phyloP scores from a whole-genome alignment of 2,329 filamentous ascomycete genomes.

The Shiraia bambusicola region DNA sequence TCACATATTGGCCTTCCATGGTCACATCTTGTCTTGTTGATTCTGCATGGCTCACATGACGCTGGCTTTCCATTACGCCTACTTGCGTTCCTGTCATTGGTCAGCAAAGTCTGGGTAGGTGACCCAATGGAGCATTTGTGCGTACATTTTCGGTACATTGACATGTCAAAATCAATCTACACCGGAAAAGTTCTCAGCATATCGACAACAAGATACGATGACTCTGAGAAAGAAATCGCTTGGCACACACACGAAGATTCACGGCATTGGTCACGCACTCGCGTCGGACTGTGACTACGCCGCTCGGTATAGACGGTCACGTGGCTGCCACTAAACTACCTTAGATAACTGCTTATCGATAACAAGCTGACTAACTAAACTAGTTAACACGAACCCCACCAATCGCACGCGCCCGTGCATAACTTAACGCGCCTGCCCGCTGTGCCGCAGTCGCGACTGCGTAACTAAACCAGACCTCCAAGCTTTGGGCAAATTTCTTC shows the following conservation, averaged over 20 bases:
- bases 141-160: slow-evolving; percentile 1
- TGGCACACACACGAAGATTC: background rate
- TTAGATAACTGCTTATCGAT: background rate
- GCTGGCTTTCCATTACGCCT: slow-evolving; percentile 38
- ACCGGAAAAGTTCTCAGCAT: background rate
- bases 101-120: slow-evolving; percentile 11
- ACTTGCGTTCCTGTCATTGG: slow-evolving; percentile 23
- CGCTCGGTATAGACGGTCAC: background rate
- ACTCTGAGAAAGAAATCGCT: background rate
- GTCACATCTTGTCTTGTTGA: slow-evolving; percentile 40
- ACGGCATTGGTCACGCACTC: background rate
- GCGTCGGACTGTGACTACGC: slow-evolving; percentile 1
- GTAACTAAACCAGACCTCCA: background rate
- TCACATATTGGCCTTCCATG: slow-evolving; percentile 36
- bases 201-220: background rate
- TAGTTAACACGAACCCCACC: background rate
- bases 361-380: background rate
- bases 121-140: background rate
- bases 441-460: background rate
- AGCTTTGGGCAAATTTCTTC: background rate
- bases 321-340: too few relatives aligned
- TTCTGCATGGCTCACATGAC: slow-evolving; percentile 37
- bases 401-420: slow-evolving; percentile 4
- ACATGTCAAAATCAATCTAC: too few relatives aligned
- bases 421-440: background rate